These are phyloP conservation scores for Termitomyces sp. DNA, from an alignment of 768 basidiomycete genomes.

Conservation along the genomic window DNA sequence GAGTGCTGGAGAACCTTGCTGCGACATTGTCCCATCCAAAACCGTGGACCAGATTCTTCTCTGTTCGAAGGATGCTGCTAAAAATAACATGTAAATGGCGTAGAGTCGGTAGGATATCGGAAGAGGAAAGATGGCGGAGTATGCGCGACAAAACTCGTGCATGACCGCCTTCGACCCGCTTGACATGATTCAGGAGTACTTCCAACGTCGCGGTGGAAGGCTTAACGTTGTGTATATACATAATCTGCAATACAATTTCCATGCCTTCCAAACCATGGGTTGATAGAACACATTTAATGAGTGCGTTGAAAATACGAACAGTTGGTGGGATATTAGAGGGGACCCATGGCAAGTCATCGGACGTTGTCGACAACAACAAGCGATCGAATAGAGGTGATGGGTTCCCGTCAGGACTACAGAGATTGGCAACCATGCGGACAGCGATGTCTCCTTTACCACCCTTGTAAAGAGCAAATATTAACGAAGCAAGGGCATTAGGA, in stretches of 20 bases:
- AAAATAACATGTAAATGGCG: slow-evolving; percentile 54
- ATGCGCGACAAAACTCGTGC: slow-evolving; percentile 43
- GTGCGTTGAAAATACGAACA: slow-evolving; percentile 53
- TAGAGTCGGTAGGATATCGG: slow-evolving; percentile 38
- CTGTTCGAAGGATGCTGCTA: slow-evolving; percentile 42
- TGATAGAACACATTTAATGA: slow-evolving; percentile 45
- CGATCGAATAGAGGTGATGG: slow-evolving; percentile 22
- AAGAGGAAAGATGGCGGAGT: slow-evolving; percentile 39
- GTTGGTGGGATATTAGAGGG: slow-evolving; percentile 28
- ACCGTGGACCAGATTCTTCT: slow-evolving; percentile 39
- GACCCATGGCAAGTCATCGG: slow-evolving; percentile 22
- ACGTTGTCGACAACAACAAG: slow-evolving; percentile 13
- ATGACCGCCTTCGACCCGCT: slow-evolving; percentile 32
- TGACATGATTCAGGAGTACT: slow-evolving; percentile 49
- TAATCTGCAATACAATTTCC: slow-evolving; percentile 42
- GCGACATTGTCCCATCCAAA: slow-evolving; percentile 41
- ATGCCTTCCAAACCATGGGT: slow-evolving; percentile 44
- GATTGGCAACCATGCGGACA: slow-evolving; percentile 40
- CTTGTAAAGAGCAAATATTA: slow-evolving; percentile 52
- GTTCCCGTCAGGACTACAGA: slow-evolving; percentile 30
- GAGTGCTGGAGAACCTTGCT: slow-evolving; percentile 30
- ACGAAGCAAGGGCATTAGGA: slow-evolving; percentile 39
- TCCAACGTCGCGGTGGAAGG: slow-evolving; percentile 52
- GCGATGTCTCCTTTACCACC: slow-evolving; percentile 43
- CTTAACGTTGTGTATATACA: slow-evolving; percentile 43